Conservation (phyloP, 306 rosid species). For the Quercus bicolor region DNA sequence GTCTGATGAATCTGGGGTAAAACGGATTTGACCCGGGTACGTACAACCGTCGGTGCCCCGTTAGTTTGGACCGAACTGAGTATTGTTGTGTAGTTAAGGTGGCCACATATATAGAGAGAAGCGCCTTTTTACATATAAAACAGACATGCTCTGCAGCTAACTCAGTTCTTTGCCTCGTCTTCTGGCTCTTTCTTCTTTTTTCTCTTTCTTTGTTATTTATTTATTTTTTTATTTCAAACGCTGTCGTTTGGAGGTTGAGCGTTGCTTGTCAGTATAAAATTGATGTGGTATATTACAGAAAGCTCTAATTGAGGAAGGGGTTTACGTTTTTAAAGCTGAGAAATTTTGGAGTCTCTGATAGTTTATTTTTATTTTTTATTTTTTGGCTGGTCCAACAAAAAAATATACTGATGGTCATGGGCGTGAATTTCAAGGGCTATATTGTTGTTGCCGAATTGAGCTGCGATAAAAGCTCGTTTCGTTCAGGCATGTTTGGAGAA, state of each 20-base stretch:
- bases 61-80: background rate
- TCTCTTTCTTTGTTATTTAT: background rate
- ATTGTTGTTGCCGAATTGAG: background rate
- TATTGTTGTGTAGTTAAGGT: background rate
- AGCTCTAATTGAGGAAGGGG: constrained; percentile 11
- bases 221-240: background rate
- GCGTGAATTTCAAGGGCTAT: constrained; percentile 30
- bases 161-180: constrained; percentile 27
- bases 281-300: constrained; percentile 23
- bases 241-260: constrained; percentile 6
- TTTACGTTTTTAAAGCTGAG: background rate
- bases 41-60: constrained; percentile 41
- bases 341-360: too few species aligned
- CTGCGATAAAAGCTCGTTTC: background rate
- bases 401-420: background rate
- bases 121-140: background rate
- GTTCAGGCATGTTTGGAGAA: background rate
- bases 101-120: background rate
- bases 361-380: background rate
- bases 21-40: background rate
- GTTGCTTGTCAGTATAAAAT: constrained; percentile 28
- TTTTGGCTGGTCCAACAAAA: too few species aligned
- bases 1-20: constrained; percentile 25
- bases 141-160: constrained; percentile 42
- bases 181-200: constrained; percentile 32